Evolutionary conservation across 2,329 filamentous ascomycete species (phyloP), one percentile per base, ranked within the genome.

Genomic region (Claviceps arundinis): DNA sequence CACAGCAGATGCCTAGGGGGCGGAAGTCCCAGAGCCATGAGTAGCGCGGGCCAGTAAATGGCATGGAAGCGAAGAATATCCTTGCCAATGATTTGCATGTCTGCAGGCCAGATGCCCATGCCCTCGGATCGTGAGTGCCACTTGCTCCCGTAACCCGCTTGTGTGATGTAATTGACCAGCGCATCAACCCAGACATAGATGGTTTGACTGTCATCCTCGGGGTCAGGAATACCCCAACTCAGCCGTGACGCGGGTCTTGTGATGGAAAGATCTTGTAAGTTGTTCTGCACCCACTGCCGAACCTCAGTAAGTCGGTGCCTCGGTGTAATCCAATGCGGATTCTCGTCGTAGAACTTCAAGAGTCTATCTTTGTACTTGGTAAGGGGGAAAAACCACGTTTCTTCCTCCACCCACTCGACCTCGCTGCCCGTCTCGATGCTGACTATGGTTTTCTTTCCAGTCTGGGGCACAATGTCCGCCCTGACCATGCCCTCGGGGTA

Each of bases 141-240:
- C 22, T 61, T 60, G 41, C 60, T 61, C 9, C 67, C 66, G 63
- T 94, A 97, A 14, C 91, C 89, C 1, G 89, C 80, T 56, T 84
- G 88, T 16, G 90, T 95, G 50, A 93, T 70, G 65, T 98, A 98
- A 67, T 96, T 98, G 61, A 97, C 77, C 34, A 98, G 78, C 1
- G 93, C 93, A 68, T 98, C 94, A 0, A 98, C 78, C 93, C 93
- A 98, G 37, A 98, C 94, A 62, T 98, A 98, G 53, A 98, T 91
- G 2, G 90, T 97, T 68, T 97, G 93, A 17, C 73, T 80, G 0
- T 78, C 72, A 61, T 98, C 93, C 50, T 83, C 84, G 0, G 93
- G 93, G 26, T 96, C 93, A 6, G 76, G 82, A 52, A 98, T 86
- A 3, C 93, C 93, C 93, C 93, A 98, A 24, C 73, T 78, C 42